A percentile compares a stretch with the other conserved stretches of the same genome.
phyloP scores from a whole-genome alignment of 345 rosid genomes.

The Trapa incisa region DNA sequence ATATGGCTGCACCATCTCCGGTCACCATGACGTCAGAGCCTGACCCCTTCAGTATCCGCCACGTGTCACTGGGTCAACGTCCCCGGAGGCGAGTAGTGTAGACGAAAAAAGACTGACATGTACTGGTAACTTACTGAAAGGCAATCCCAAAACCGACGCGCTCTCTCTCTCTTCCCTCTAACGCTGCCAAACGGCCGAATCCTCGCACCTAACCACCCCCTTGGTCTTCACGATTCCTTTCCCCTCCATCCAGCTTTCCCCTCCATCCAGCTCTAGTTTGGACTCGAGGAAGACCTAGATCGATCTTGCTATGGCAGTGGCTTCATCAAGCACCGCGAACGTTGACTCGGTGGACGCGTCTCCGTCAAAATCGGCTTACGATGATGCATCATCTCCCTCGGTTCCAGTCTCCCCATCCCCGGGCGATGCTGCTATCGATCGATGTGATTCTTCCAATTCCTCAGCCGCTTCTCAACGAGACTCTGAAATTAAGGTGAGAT shows the following conservation, averaged over 20 bases:
- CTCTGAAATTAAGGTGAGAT: slow-evolving; percentile 40
- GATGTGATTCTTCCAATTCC: slow-evolving; percentile 30
- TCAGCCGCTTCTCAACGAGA: slow-evolving; percentile 37
- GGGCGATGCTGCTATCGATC: slow-evolving; percentile 28
- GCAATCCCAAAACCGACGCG: slow-evolving; percentile 5
- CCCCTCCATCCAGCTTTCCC: neutral
- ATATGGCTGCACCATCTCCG: no score
- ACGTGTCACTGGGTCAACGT: slow-evolving; percentile 4
- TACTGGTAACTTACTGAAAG: neutral
- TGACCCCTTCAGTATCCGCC: neutral
- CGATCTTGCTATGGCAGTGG: slow-evolving; percentile 30
- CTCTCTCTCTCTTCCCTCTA: neutral
- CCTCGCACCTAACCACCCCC: neutral
- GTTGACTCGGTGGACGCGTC: slow-evolving; percentile 28
- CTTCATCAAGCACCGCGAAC: slow-evolving; percentile 25
- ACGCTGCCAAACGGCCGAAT: slow-evolving; percentile 3
- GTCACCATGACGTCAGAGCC: neutral
- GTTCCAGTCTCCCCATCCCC: slow-evolving; percentile 20
- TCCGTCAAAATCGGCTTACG: slow-evolving; percentile 21
- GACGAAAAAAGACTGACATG: neutral
- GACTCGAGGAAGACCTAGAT: neutral
- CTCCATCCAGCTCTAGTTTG: neutral
- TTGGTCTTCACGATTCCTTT: slow-evolving; percentile 3
- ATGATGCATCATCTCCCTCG: slow-evolving; percentile 16
- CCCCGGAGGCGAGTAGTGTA: neutral